Conservation (phyloP, 139 green algal species). For the Bryopsis sp. region DNA sequence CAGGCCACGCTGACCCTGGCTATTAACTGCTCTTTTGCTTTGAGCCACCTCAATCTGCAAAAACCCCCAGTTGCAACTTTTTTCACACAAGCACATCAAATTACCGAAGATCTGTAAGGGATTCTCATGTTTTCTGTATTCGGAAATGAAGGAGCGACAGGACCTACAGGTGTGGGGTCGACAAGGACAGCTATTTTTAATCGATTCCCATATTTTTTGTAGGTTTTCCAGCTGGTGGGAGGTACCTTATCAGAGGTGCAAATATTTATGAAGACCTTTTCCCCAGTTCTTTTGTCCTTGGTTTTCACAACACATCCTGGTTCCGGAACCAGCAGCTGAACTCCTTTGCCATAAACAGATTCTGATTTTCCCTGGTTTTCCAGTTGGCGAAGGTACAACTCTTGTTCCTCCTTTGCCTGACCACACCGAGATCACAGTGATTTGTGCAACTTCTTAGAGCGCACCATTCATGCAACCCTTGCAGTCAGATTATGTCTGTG, state of each 20-base stretch:
- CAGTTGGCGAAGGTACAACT: constrained; percentile 30
- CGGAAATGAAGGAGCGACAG: neutral
- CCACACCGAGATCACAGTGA: neutral
- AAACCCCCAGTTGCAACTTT: neutral
- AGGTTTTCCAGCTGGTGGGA: neutral
- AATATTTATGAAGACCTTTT: constrained; percentile 20
- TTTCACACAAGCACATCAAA: neutral
- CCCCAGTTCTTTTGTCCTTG: neutral
- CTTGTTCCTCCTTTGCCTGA: constrained; percentile 22
- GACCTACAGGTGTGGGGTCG: too few relatives aligned
- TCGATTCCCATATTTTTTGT: neutral
- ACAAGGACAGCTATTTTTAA: neutral
- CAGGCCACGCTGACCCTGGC: neutral
- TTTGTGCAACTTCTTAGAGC: neutral
- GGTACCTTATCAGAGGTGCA: neutral
- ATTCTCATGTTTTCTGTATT: neutral
- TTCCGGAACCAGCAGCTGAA: constrained; percentile 29
- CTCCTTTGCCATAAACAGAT: constrained; percentile 26
- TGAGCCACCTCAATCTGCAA: neutral
- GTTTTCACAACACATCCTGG: constrained; percentile 29
- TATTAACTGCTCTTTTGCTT: neutral
- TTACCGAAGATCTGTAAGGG: neutral
- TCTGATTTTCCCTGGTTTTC: constrained; percentile 22
- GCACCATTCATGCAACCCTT: neutral
- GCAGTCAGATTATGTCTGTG: neutral